Conservation (phyloP, 2,329 filamentous ascomycete species). For the Colletotrichum orchidophilum region DNA sequence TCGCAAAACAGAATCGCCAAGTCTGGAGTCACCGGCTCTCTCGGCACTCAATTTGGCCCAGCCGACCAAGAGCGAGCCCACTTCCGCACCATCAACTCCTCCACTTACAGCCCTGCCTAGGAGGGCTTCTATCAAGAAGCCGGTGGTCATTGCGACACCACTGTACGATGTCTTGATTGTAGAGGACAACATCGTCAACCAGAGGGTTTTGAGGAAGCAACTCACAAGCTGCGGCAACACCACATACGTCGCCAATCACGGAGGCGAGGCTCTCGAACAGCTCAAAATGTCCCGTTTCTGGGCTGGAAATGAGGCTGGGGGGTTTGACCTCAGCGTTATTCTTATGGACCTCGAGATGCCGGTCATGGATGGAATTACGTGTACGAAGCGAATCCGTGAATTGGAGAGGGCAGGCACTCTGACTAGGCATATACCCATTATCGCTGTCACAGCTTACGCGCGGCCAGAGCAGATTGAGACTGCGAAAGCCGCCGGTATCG, state of each 20-base stretch:
- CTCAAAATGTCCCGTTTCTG: slow-evolving; percentile 66
- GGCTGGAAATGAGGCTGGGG: slow-evolving; percentile 56
- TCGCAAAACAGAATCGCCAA: slow-evolving; percentile 60
- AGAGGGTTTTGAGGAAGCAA: slow-evolving; percentile 70
- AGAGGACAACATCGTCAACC: slow-evolving; percentile 75
- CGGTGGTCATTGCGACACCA: not conserved
- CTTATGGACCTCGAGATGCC: slow-evolving; percentile 89
- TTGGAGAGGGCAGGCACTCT: slow-evolving; percentile 71
- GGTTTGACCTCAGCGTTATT: slow-evolving; percentile 70
- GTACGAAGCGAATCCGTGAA: slow-evolving; percentile 74
- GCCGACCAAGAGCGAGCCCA: slow-evolving; percentile 33
- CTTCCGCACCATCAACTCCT: slow-evolving; percentile 16
- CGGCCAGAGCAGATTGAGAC: slow-evolving; percentile 77
- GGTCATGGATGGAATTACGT: slow-evolving; percentile 83
- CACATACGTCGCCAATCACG: slow-evolving; percentile 72
- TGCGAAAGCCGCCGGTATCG: slow-evolving; percentile 78
- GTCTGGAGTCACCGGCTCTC: slow-evolving; percentile 48
- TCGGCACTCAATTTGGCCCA: slow-evolving; percentile 47
- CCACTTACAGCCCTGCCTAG: slow-evolving; percentile 12
- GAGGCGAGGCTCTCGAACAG: slow-evolving; percentile 68
- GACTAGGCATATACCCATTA: slow-evolving; percentile 75
- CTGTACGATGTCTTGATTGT: slow-evolving; percentile 68
- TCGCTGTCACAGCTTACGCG: slow-evolving; percentile 86
- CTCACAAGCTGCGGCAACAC: slow-evolving; percentile 69
- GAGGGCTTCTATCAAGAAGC: slow-evolving; percentile 9